These are phyloP conservation scores for Fraxinus baroniana DNA, from an alignment of 305 asterid species.

Conservation along the genomic window DNA sequence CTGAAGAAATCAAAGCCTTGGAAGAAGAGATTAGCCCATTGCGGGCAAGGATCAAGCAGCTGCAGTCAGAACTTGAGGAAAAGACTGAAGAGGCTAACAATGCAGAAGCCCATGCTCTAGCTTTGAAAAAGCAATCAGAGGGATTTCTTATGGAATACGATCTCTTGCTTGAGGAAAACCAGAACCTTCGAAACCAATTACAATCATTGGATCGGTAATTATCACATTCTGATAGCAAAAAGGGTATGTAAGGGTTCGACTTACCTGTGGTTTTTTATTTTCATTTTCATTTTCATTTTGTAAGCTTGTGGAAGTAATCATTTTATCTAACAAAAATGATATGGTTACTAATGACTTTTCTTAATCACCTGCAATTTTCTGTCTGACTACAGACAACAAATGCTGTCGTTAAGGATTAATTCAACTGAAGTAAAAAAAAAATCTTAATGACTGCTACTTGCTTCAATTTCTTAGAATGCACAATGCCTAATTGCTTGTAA, in stretches of 20 bases:
- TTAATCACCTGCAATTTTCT: neutral
- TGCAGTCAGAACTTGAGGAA: neutral
- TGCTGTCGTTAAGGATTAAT: neutral
- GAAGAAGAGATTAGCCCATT: neutral
- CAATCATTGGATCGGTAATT: neutral
- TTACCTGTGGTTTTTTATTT: neutral
- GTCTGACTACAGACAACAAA: neutral
- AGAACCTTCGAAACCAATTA: neutral
- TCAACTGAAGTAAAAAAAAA: neutral
- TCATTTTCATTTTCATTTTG: neutral
- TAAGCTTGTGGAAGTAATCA: neutral
- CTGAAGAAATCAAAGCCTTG: conserved; percentile 1
- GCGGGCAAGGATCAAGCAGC: conserved; percentile 1
- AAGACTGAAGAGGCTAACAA: conserved; percentile 1
- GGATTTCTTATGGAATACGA: conserved; percentile 4
- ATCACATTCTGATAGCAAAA: neutral
- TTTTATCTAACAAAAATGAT: neutral
- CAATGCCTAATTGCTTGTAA: neutral
- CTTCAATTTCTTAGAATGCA: neutral
- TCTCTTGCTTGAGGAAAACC: conserved; percentile 3
- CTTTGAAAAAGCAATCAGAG: neutral
- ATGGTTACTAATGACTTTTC: neutral
- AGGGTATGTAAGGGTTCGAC: neutral
- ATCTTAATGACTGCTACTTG: neutral
- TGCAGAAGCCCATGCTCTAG: neutral